Conservation (phyloP, 495 filamentous ascomycete species). For the Aspergillus steynii region DNA sequence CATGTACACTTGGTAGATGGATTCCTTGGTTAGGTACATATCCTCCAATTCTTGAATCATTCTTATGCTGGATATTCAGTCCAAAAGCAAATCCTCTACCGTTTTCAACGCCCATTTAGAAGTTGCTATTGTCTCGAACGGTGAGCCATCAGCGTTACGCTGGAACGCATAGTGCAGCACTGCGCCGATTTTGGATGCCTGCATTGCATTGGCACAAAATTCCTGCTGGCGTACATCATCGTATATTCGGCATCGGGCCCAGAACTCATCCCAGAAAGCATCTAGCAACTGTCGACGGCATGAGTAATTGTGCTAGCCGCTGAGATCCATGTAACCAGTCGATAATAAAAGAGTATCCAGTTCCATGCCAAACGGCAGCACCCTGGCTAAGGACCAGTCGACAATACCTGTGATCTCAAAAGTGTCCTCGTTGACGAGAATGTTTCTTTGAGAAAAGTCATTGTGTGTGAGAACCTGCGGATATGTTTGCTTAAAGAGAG, state of each 20-base stretch:
- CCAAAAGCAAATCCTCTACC: conserved; percentile 16
- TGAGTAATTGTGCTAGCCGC: conserved; percentile 27
- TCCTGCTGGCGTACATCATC: conserved; percentile 18
- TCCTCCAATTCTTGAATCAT: too few relatives aligned
- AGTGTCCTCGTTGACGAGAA: conserved; percentile 30
- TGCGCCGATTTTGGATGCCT: conserved; percentile 22
- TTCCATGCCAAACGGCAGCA: conserved; percentile 35
- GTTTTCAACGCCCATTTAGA: conserved; percentile 19
- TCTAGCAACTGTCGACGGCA: conserved; percentile 18
- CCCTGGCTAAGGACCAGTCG: conserved; percentile 32
- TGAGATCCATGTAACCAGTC: conserved; percentile 28
- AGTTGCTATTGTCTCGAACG: conserved; percentile 20
- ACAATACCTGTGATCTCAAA: conserved; percentile 35
- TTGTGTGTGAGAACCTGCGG: conserved; percentile 34
- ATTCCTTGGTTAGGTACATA: too few relatives aligned
- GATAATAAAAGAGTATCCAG: conserved; percentile 26
- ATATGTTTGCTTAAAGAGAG: conserved; percentile 27
- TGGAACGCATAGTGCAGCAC: conserved; percentile 26
- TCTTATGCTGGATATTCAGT: neutral
- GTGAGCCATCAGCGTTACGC: conserved; percentile 28
- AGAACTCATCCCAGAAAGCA: conserved; percentile 30
- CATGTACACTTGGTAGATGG: too few relatives aligned
- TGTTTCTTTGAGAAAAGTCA: conserved; percentile 32
- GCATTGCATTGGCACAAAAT: conserved; percentile 15
- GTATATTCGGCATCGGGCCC: conserved; percentile 17